Evolutionary conservation across 305 asterid genomes (phyloP).

Genomic region (Lippia alba): DNA sequence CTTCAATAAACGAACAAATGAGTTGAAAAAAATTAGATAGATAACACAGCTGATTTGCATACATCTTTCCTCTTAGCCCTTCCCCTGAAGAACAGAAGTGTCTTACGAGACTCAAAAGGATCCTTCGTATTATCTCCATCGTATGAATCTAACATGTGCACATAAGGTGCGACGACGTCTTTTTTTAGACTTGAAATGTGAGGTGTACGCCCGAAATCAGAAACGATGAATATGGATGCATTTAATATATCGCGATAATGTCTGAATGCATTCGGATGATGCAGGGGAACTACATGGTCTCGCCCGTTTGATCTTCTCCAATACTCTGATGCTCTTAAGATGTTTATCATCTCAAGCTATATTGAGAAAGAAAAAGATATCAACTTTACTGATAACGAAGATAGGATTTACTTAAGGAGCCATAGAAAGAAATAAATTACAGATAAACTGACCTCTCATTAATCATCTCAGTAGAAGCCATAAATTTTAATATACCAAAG

Average conservation of each 20-base stretch:
- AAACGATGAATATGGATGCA: conserved; percentile 83
- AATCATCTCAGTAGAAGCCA: neutral
- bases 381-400: conserved; percentile 28
- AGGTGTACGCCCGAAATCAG: conserved; percentile 90
- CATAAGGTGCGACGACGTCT: conserved; percentile 95
- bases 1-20: neutral
- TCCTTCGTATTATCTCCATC: conserved; percentile 57
- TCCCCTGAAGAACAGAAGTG: conserved; percentile 95
- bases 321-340: conserved; percentile 65
- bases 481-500: neutral
- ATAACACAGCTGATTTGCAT: conserved; percentile 32
- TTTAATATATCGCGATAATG: conserved; percentile 74
- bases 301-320: conserved; percentile 85
- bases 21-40: too few relatives aligned
- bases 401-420: conserved; percentile 9
- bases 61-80: conserved; percentile 92
- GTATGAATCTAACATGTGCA: conserved; percentile 78
- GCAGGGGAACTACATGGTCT: conserved; percentile 92
- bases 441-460: neutral
- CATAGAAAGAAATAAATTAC: conserved; percentile 3
- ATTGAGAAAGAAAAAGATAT: conserved; percentile 29
- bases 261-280: conserved; percentile 98
- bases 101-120: conserved; percentile 75
- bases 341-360: conserved; percentile 67
- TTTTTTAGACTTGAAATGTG: conserved; percentile 74